Evolutionary conservation across 176 grass and related monocot genomes (phyloP).

Genomic region (Oryza glaberrima): DNA sequence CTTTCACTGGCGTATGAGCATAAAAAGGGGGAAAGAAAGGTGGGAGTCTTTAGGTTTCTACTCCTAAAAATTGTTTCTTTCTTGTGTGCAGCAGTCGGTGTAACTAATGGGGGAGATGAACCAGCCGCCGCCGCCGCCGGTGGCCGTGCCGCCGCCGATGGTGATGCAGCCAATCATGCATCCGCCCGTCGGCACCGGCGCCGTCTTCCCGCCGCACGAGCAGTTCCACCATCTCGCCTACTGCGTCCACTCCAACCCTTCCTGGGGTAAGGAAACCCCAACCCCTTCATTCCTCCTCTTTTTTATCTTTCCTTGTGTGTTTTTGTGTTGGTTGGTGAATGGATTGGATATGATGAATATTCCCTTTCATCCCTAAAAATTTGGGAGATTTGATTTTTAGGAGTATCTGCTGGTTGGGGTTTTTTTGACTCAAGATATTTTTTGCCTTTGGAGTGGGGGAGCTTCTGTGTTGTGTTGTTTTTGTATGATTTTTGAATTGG

Average conservation of each 20-base stretch:
- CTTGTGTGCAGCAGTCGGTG: conserved; percentile 22
- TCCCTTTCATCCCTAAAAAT: background rate
- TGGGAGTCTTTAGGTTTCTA: background rate
- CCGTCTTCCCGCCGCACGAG: conserved; percentile 60
- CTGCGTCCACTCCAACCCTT: conserved; percentile 94
- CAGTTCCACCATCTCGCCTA: conserved; percentile 81
- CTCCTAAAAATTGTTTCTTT: conserved; percentile 23
- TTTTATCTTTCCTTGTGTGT: conserved; percentile 8
- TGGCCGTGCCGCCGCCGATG: conserved; percentile 43
- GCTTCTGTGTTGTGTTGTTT: background rate
- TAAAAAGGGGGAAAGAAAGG: background rate
- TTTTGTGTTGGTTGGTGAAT: background rate
- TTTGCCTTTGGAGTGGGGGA: background rate
- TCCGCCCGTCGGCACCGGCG: conserved; percentile 41
- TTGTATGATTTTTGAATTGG: background rate
- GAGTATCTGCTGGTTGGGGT: background rate
- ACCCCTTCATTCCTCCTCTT: conserved; percentile 3
- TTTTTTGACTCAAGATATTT: background rate
- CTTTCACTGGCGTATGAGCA: conserved; percentile 3
- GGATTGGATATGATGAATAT: background rate
- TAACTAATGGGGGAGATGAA: conserved; percentile 61
- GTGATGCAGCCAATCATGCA: conserved; percentile 38
- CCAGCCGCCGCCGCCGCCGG: conserved; percentile 38
- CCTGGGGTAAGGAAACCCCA: conserved; percentile 65
- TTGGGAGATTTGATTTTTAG: background rate